A percentile compares a stretch with the other conserved stretches of the same genome.
Evolutionary conservation across 75 land plant genomes (phyloP).

Genomic region (Picea glauca): DNA sequence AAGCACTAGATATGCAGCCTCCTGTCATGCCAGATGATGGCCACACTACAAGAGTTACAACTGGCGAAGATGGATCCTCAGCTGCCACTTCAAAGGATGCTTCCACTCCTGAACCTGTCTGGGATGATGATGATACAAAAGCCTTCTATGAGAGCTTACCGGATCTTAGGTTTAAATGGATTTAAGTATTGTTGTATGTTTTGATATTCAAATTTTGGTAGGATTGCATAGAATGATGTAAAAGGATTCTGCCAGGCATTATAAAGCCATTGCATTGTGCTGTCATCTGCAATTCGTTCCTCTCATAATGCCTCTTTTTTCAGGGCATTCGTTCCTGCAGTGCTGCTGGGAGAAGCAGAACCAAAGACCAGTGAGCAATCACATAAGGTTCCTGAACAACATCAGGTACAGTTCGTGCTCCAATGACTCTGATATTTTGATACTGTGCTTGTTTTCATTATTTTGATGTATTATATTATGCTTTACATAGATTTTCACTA

Average conservation of each 20-base stretch:
- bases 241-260: not conserved
- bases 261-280: not conserved
- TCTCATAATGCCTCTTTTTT: not conserved
- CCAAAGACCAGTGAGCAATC: constrained; percentile 73
- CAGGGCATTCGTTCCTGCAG: constrained; percentile 99
- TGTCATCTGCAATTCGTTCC: not conserved
- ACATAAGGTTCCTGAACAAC: constrained; percentile 55
- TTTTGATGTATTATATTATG: not conserved
- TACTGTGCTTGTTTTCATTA: not conserved
- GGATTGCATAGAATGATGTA: not conserved
- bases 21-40: constrained; percentile 99
- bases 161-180: constrained; percentile 71
- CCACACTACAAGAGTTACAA: constrained; percentile 85
- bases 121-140: constrained; percentile 99
- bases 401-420: constrained; percentile 26
- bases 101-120: constrained; percentile 72
- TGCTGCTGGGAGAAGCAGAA: constrained; percentile 92
- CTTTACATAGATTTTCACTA: not conserved
- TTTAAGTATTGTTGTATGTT: not conserved
- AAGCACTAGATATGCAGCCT: constrained; percentile 94
- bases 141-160: constrained; percentile 97
- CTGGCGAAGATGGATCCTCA: constrained; percentile 70
- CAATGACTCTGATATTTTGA: not conserved
- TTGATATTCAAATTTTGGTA: not conserved
- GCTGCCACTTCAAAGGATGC: constrained; percentile 65